phyloP scores from a whole-genome alignment of 805 yeast species.

The Pichia membranifaciens region DNA sequence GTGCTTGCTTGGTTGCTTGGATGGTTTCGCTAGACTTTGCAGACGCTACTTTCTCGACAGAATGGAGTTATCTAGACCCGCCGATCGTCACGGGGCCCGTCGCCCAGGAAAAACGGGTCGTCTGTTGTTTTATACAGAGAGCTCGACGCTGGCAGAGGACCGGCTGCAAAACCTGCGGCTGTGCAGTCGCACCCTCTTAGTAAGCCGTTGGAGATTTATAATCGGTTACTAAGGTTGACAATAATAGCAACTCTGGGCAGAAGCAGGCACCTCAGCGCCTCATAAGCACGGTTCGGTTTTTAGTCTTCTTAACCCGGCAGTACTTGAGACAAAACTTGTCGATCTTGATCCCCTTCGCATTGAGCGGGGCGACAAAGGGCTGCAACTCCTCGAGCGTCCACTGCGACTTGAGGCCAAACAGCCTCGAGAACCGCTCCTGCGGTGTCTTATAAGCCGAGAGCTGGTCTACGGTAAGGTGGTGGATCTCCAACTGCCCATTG shows the following conservation, averaged over 20 bases:
- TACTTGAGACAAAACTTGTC: slow-evolving; percentile 59
- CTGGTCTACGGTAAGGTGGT: slow-evolving; percentile 13
- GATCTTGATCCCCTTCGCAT: slow-evolving; percentile 35
- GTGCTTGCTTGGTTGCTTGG: too few relatives aligned
- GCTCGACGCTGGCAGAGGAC: too few relatives aligned
- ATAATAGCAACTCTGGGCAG: neutral
- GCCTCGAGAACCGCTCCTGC: slow-evolving; percentile 40
- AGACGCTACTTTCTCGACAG: too few relatives aligned
- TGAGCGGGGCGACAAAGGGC: slow-evolving; percentile 59
- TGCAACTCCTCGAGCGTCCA: slow-evolving; percentile 61
- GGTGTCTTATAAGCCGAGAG: slow-evolving; percentile 41
- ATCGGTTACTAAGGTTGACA: neutral
- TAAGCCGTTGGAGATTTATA: slow-evolving; percentile 1
- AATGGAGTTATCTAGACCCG: too few relatives aligned
- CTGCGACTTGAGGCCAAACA: slow-evolving; percentile 47
- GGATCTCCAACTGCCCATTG: slow-evolving; percentile 12
- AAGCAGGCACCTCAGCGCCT: slow-evolving; percentile 1
- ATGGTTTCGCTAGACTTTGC: too few relatives aligned
- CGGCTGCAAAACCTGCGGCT: too few relatives aligned
- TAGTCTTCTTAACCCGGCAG: slow-evolving; percentile 44
- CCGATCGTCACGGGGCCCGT: too few relatives aligned
- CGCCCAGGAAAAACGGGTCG: too few relatives aligned
- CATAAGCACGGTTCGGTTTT: neutral
- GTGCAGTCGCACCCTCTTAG: neutral
- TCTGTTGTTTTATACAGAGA: too few relatives aligned